Evolutionary conservation across 257 asterid genomes (phyloP).

Genomic region (Phtheirospermum japonicum): DNA sequence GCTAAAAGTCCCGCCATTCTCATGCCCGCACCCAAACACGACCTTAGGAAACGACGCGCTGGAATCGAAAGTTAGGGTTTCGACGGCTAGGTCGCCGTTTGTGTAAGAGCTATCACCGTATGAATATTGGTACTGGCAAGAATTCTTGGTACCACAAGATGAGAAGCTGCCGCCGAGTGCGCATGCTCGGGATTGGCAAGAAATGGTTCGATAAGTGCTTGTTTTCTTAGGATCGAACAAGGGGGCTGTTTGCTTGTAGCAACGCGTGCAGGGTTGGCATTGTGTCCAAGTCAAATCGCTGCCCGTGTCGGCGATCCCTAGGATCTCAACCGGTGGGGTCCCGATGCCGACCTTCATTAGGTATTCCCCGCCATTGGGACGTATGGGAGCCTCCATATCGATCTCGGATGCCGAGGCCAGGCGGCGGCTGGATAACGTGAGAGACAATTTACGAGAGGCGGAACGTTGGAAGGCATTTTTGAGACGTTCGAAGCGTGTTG

Average conservation of each 20-base stretch:
- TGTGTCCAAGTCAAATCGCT: conserved; percentile 66
- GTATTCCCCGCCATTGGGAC: conserved; percentile 35
- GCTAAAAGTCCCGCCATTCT: conserved; percentile 41
- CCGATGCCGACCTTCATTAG: conserved; percentile 48
- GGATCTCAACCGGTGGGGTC: conserved; percentile 43
- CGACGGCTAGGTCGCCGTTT: conserved; percentile 41
- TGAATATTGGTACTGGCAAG: conserved; percentile 32
- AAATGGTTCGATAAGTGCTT: conserved; percentile 21
- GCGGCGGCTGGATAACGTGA: conserved; percentile 9
- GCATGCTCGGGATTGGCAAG: conserved; percentile 38
- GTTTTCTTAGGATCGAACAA: conserved; percentile 40
- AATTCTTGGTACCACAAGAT: conserved; percentile 13
- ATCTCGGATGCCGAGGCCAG: background rate
- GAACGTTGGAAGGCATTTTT: conserved; percentile 35
- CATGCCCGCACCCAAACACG: conserved; percentile 55
- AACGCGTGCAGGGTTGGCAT: conserved; percentile 45
- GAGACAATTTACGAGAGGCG: conserved; percentile 33
- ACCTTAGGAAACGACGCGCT: conserved; percentile 30
- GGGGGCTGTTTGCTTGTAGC: conserved; percentile 49
- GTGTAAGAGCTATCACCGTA: conserved; percentile 45
- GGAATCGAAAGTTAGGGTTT: conserved; percentile 39
- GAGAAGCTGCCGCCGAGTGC: background rate
- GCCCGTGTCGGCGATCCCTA: conserved; percentile 58
- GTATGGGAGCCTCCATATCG: conserved; percentile 10
- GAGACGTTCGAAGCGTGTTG: conserved; percentile 32